Conservation (phyloP, 768 basidiomycete genomes). For the Crepidotus variabilis region DNA sequence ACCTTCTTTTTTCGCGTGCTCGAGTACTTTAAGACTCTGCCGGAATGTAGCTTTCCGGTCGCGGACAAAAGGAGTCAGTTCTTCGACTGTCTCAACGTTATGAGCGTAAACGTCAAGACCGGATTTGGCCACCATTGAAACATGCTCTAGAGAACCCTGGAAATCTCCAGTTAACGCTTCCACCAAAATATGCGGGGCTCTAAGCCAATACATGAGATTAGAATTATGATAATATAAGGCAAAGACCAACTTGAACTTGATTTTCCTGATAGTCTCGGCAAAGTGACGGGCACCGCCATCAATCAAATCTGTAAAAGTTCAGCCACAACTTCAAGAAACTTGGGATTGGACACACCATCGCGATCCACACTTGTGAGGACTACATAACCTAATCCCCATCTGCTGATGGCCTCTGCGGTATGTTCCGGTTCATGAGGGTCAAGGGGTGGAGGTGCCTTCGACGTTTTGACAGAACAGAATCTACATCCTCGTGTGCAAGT, state of each 20-base stretch:
- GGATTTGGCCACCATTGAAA: slow-evolving; percentile 82
- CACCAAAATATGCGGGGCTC: slow-evolving; percentile 92
- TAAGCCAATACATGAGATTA: slow-evolving; percentile 24
- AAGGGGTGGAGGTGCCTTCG: slow-evolving; percentile 79
- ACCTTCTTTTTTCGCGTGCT: slow-evolving; percentile 80
- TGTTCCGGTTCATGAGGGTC: slow-evolving; percentile 98
- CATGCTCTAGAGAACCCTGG: slow-evolving; percentile 69
- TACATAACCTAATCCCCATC: slow-evolving; percentile 98
- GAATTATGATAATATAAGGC: neutral
- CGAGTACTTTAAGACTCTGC: slow-evolving; percentile 76
- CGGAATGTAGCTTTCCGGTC: slow-evolving; percentile 92
- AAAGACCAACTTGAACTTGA: slow-evolving; percentile 81
- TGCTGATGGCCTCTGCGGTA: slow-evolving; percentile 95
- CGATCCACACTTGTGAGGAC: slow-evolving; percentile 96
- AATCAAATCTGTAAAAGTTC: slow-evolving; percentile 59
- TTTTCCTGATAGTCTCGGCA: slow-evolving; percentile 90
- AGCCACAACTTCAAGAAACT: neutral
- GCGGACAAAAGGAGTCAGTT: slow-evolving; percentile 89
- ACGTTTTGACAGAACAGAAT: slow-evolving; percentile 97
- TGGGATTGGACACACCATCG: slow-evolving; percentile 61
- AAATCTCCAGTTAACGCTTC: slow-evolving; percentile 98
- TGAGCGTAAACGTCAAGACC: slow-evolving; percentile 98
- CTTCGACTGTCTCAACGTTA: slow-evolving; percentile 96
- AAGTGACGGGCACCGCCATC: slow-evolving; percentile 95
- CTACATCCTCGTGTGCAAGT: slow-evolving; percentile 97